Conservation (phyloP, 2,329 filamentous ascomycete species). For the Phialocephala sp. region DNA sequence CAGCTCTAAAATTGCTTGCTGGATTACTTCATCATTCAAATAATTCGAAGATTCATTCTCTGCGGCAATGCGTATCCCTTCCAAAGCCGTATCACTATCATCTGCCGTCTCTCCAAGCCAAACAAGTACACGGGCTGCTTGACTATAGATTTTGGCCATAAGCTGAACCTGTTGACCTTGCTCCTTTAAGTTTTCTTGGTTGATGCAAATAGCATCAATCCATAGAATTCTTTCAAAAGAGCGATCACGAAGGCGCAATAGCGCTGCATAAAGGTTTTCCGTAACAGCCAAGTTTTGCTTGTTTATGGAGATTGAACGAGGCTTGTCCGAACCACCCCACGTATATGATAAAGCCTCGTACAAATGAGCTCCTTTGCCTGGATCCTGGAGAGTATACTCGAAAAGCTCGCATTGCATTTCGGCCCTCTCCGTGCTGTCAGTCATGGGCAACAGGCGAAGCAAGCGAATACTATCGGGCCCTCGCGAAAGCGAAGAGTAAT, state of each 20-base stretch:
- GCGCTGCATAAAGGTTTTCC: slow-evolving; percentile 21
- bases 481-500: slow-evolving; percentile 16
- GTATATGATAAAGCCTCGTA: slow-evolving; percentile 21
- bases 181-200: slow-evolving; percentile 18
- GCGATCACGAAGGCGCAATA: slow-evolving; percentile 26
- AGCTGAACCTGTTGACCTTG: slow-evolving; percentile 15
- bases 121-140: slow-evolving; percentile 19
- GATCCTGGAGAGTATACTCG: slow-evolving; percentile 22
- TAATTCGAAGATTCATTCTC: slow-evolving; percentile 1
- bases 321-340: slow-evolving; percentile 22
- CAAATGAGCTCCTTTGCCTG: slow-evolving; percentile 11
- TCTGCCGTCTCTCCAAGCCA: slow-evolving; percentile 20
- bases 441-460: slow-evolving; percentile 25
- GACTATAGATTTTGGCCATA: slow-evolving; percentile 22
- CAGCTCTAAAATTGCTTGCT: slow-evolving; percentile 18
- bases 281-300: slow-evolving; percentile 16
- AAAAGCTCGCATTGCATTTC: slow-evolving; percentile 1
- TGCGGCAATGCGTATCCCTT: slow-evolving; percentile 3
- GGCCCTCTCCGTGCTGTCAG: neutral
- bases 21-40: slow-evolving; percentile 3
- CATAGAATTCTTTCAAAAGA: slow-evolving; percentile 16
- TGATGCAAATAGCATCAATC: slow-evolving; percentile 24
- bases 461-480: slow-evolving; percentile 25
- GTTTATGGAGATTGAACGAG: slow-evolving; percentile 20
- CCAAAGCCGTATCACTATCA: neutral